Conservation (phyloP, 305 asterid genomes). For the Fraxinus ornus region DNA sequence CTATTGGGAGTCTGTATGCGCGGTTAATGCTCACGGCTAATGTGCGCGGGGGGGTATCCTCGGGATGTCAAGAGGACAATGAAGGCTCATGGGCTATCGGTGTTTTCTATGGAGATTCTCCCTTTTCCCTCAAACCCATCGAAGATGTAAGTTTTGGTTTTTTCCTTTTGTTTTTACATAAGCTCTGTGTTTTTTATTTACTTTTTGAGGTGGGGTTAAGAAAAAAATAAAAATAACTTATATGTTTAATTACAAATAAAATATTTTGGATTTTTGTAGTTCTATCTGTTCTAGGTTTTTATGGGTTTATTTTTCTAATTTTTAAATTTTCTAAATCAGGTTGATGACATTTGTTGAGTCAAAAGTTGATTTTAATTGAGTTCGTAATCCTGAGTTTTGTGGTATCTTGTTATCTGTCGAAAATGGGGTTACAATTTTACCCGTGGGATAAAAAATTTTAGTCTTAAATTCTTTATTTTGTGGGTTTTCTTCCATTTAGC, state of each 20-base stretch:
- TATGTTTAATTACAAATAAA: background rate
- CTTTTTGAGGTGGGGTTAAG: background rate
- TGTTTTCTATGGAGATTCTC: constrained; percentile 85
- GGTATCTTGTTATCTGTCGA: background rate
- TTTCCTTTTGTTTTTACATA: background rate
- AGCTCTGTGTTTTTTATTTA: background rate
- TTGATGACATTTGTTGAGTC: background rate
- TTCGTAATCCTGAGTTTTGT: background rate
- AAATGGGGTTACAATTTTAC: background rate
- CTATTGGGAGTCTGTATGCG: constrained; percentile 54
- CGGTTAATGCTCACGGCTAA: constrained; percentile 55
- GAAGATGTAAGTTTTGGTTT: constrained; percentile 53
- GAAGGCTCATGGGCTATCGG: constrained; percentile 97
- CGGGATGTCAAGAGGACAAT: constrained; percentile 64
- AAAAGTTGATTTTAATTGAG: background rate
- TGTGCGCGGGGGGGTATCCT: constrained; percentile 52
- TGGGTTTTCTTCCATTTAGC: background rate
- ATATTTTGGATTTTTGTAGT: background rate
- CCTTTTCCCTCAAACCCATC: constrained; percentile 86
- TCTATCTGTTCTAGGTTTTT: background rate
- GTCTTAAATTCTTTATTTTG: background rate
- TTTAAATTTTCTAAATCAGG: background rate
- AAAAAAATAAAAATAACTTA: background rate
- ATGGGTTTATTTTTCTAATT: background rate
- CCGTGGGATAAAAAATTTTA: background rate